Evolutionary conservation across 148 eudicot genomes (phyloP).

Genomic region (Spergularia bocconei): DNA sequence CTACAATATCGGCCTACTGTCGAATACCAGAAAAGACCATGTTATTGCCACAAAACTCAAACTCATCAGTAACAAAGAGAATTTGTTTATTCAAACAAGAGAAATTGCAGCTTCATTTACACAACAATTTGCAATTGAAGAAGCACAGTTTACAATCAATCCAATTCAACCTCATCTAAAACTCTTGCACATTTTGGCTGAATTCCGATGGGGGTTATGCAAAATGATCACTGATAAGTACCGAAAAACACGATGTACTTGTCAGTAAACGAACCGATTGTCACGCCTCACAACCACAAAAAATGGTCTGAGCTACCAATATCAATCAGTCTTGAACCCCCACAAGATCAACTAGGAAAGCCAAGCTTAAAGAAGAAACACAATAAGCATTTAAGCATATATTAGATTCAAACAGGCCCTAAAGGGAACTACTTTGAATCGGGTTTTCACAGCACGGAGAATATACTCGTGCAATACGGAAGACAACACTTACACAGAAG

Average conservation of each 20-base stretch:
- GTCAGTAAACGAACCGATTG: slow-evolving; percentile 17
- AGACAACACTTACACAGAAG: slow-evolving; percentile 30
- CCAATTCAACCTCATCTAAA: slow-evolving; percentile 7
- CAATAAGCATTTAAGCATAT: slow-evolving; percentile 16
- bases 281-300: slow-evolving; percentile 18
- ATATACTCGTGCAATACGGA: not conserved
- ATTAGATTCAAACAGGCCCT: slow-evolving; percentile 17
- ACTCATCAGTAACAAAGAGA: not conserved
- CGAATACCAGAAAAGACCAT: not conserved
- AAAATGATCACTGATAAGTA: slow-evolving; percentile 22
- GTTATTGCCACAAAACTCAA: not conserved
- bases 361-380: slow-evolving; percentile 15
- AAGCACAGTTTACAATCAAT: slow-evolving; percentile 1
- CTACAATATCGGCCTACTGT: not conserved
- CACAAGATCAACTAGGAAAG: slow-evolving; percentile 18
- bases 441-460: slow-evolving; percentile 3
- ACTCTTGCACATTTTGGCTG: slow-evolving; percentile 13
- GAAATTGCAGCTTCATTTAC: slow-evolving; percentile 8
- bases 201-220: not conserved
- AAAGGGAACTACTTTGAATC: slow-evolving; percentile 8
- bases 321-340: slow-evolving; percentile 16
- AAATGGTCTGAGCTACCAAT: slow-evolving; percentile 14
- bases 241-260: slow-evolving; percentile 17
- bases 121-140: not conserved
- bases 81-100: not conserved